Conservation (phyloP, 164 flowering plant species). For the Macadamia integrifolia region DNA sequence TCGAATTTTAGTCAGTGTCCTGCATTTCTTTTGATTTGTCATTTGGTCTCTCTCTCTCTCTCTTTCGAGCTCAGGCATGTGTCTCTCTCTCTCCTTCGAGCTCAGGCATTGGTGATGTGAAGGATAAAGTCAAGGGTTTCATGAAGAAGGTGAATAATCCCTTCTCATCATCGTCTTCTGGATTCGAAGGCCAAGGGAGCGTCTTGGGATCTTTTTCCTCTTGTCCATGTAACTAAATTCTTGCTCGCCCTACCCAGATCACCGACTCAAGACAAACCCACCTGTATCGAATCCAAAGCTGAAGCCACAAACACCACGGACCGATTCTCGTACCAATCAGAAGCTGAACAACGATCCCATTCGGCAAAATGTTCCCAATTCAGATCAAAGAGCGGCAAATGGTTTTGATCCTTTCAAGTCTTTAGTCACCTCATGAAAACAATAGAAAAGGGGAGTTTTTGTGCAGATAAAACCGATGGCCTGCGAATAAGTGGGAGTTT, state of each 20-base stretch:
- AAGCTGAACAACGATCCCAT: not conserved
- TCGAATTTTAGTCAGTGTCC: too few species aligned
- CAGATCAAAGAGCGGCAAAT: constrained; percentile 15
- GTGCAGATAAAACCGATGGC: too few species aligned
- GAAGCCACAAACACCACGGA: not conserved
- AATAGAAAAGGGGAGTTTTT: too few species aligned
- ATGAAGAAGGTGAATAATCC: constrained; percentile 79
- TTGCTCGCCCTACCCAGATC: constrained; percentile 14
- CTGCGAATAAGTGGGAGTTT: too few species aligned
- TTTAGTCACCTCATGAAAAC: constrained; percentile 53
- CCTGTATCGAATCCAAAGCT: constrained; percentile 7
- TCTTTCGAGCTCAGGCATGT: constrained; percentile 15
- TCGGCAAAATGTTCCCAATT: not conserved
- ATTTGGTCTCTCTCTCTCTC: not conserved
- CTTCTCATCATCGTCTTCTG: constrained; percentile 58
- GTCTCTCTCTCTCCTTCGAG: not conserved
- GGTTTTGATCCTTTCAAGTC: constrained; percentile 78
- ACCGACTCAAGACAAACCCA: constrained; percentile 9
- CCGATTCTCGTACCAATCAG: not conserved
- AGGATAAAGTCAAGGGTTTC: constrained; percentile 80
- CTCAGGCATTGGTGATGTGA: constrained; percentile 60
- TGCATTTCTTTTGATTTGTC: too few species aligned
- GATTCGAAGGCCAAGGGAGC: constrained; percentile 87
- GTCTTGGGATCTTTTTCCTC: constrained; percentile 68
- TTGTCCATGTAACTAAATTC: constrained; percentile 25